These are phyloP conservation scores for Epichloe sylvatica DNA, from an alignment of 2,329 filamentous ascomycete genomes.

Conservation along the genomic window DNA sequence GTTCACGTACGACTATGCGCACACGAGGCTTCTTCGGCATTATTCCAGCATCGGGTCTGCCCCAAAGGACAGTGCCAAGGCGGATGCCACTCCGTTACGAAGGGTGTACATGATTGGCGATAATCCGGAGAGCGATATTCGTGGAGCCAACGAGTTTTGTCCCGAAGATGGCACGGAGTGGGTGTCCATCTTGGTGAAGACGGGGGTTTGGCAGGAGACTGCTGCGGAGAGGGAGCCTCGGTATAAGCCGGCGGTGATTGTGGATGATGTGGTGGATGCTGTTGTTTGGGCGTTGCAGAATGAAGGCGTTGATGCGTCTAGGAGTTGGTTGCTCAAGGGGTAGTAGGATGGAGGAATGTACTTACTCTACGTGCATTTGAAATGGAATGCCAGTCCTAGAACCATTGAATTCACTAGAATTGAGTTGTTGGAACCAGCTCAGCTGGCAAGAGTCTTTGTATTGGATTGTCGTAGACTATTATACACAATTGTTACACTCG, in stretches of 20 bases:
- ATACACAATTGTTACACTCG: background rate
- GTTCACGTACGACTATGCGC: slow-evolving; percentile 68
- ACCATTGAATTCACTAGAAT: background rate
- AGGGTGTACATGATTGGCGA: slow-evolving; percentile 91
- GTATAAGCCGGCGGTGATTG: slow-evolving; percentile 49
- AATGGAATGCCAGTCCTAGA: no score
- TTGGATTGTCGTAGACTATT: background rate
- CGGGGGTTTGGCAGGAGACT: slow-evolving; percentile 49
- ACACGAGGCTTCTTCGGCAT: slow-evolving; percentile 51
- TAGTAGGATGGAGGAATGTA: no score
- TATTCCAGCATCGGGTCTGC: slow-evolving; percentile 14
- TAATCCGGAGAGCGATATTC: slow-evolving; percentile 80
- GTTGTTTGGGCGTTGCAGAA: slow-evolving; percentile 61
- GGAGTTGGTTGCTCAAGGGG: slow-evolving; percentile 15
- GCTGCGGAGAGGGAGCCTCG: slow-evolving; percentile 34
- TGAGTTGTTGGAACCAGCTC: background rate
- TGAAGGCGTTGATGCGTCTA: slow-evolving; percentile 28
- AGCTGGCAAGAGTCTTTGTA: background rate
- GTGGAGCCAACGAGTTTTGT: slow-evolving; percentile 65
- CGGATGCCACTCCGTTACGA: slow-evolving; percentile 47
- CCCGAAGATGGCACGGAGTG: slow-evolving; percentile 58
- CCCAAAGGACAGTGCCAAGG: slow-evolving; percentile 8
- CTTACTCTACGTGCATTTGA: no score
- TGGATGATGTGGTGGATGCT: slow-evolving; percentile 61
- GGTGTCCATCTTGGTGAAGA: slow-evolving; percentile 64